These are phyloP conservation scores for Colletotrichum falcatum DNA, from an alignment of 2,329 filamentous ascomycete species.

Conservation along the genomic window DNA sequence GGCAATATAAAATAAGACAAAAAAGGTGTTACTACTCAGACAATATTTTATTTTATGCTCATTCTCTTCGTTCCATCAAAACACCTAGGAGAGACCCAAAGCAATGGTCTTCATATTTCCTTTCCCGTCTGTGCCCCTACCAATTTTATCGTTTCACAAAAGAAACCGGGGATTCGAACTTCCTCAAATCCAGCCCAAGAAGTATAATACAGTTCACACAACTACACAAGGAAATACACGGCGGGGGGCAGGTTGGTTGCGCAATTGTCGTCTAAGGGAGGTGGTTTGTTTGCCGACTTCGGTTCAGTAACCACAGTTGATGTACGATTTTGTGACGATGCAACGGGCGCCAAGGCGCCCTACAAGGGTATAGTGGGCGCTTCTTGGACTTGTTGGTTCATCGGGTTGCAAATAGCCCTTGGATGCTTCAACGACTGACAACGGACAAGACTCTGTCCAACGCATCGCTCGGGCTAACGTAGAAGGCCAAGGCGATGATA, in stretches of 20 bases:
- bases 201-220: conserved; percentile 36
- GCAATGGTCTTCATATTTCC: conserved; percentile 21
- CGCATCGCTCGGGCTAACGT: conserved; percentile 63
- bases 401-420: neutral
- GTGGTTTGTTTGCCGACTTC: neutral
- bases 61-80: neutral
- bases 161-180: neutral
- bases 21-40: neutral
- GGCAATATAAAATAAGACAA: neutral
- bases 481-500: conserved; percentile 72
- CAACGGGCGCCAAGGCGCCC: neutral
- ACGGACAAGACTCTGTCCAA: conserved; percentile 53
- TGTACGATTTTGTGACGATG: neutral
- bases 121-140: conserved; percentile 21
- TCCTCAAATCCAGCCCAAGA: conserved; percentile 8
- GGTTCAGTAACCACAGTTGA: neutral
- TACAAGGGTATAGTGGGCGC: neutral
- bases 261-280: neutral
- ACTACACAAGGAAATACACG: conserved; percentile 35
- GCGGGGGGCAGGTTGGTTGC: neutral
- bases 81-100: conserved; percentile 13
- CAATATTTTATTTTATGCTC: neutral
- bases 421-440: conserved; percentile 22
- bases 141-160: conserved; percentile 30
- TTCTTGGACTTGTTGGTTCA: no score